Base-by-base conservation (phyloP, 345 rosid species). In the Ceriops decandra region DNA sequence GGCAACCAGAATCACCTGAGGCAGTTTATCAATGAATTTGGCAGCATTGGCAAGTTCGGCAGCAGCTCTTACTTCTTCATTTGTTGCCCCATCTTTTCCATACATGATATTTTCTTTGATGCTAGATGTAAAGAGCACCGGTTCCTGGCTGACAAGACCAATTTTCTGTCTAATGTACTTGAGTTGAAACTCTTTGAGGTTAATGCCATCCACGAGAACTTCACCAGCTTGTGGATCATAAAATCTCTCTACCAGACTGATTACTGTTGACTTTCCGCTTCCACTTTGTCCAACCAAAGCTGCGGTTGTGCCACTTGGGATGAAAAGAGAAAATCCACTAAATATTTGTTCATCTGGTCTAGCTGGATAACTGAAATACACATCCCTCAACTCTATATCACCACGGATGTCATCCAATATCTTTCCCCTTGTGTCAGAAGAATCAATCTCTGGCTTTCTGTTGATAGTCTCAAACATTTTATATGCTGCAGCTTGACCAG, bases 251-350 rank as follows among this genome's bases (percentile, higher is more conserved):
- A 80, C 62, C 52, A 82, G 26, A 72, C 74, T 79, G 20, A 82
- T 67, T 22, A 82, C 78, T 0, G 85, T 80, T 28, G 85, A 78
- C 72, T 86, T 86, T 3, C 90, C 90, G 22, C 87, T 82, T 42
- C 90, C 90, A 54, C 90, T 86, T 21, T 83, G 84, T 52, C 90
- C 87, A 49, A 86, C 87, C 54, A 83, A 47, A 63, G 86, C 90
- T 35, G 77, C 62, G 1, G 84, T 80, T 0, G 68, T 72, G 36
- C 87, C 83, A 2, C 76, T 76, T 0, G 73, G 67, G 38, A 85
- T 75, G 61, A n/a, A 64, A 28, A 86, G 79, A 0, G 89, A 83
- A 72, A 86, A 86, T 30, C 84, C 85, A 56, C 53, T 19, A 26
- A 78, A 83, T 49, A 80, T 76, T 30, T 59, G 74, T 10, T 72